A percentile compares a stretch with the other conserved stretches of the same genome.
Conservation (phyloP, 441 rosid genomes). For the Lepidium campestre region DNA sequence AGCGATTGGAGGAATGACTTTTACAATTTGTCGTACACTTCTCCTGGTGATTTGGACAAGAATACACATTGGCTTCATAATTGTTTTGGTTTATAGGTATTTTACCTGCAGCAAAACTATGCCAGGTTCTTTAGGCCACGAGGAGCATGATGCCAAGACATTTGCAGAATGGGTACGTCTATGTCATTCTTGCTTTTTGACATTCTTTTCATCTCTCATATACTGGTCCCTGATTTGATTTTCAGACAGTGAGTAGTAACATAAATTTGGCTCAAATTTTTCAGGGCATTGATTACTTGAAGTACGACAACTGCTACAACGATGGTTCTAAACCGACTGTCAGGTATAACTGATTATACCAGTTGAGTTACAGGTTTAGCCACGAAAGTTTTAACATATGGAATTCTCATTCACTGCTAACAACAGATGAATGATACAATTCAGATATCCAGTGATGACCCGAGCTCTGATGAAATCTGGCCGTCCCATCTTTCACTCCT, state of each 20-base stretch:
- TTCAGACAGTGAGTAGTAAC: not conserved
- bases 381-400: not conserved
- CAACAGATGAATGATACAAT: not conserved
- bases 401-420: not conserved
- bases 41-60: not conserved
- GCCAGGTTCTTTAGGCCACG: slow-evolving; percentile 76
- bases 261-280: slow-evolving; percentile 14
- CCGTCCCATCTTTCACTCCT: slow-evolving; percentile 61
- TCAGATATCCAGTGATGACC: slow-evolving; percentile 71
- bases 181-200: not conserved
- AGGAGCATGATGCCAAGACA: slow-evolving; percentile 71
- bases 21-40: not conserved
- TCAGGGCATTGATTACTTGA: slow-evolving; percentile 74
- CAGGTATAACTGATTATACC: slow-evolving; percentile 39
- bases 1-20: not conserved
- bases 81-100: slow-evolving; percentile 34
- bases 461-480: slow-evolving; percentile 60
- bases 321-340: slow-evolving; percentile 57
- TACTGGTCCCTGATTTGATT: not conserved
- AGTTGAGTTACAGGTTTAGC: not conserved
- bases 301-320: slow-evolving; percentile 69
- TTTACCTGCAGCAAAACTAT: slow-evolving; percentile 59
- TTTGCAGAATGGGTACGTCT: slow-evolving; percentile 65
- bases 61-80: not conserved
- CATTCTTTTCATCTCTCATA: not conserved